Evolutionary conservation across 2,329 filamentous ascomycete genomes (phyloP).

Genomic region (Sarocladium kiliense): DNA sequence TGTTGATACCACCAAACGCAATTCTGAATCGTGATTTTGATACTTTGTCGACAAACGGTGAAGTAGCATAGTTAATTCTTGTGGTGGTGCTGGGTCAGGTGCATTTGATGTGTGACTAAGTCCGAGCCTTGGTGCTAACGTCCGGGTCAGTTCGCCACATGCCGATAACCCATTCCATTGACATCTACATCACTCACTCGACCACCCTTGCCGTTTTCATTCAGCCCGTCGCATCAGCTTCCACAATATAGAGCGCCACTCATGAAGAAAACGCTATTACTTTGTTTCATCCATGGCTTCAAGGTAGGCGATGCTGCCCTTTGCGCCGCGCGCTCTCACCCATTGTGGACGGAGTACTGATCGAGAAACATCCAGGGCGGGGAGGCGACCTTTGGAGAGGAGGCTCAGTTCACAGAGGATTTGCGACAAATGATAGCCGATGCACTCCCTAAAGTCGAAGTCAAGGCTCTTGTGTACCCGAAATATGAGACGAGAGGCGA

Average conservation of each 20-base stretch:
- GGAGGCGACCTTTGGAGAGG: slow-evolving; percentile 68
- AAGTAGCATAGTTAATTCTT: no score
- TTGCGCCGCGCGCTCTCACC: neutral
- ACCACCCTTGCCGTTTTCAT: neutral
- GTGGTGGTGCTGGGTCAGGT: neutral
- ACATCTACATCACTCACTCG: neutral
- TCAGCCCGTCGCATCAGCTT: neutral
- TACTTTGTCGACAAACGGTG: no score
- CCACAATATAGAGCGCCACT: neutral
- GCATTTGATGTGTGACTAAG: neutral
- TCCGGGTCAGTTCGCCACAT: neutral
- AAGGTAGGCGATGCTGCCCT: slow-evolving; percentile 45
- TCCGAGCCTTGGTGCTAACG: neutral
- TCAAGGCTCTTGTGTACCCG: slow-evolving; percentile 69
- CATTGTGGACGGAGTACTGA: slow-evolving; percentile 2
- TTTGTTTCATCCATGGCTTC: slow-evolving; percentile 87
- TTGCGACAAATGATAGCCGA: slow-evolving; percentile 59
- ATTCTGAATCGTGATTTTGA: neutral
- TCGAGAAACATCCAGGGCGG: slow-evolving; percentile 48
- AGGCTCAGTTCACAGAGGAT: slow-evolving; percentile 65
- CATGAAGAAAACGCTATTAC: slow-evolving; percentile 68
- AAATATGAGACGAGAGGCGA: slow-evolving; percentile 79
- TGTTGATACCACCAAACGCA: slow-evolving; percentile 20
- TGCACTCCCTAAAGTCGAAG: slow-evolving; percentile 63
- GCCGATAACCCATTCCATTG: neutral